Base-by-base conservation (phyloP, 768 basidiomycete genomes). In the Pleurotus tuber-regium region DNA sequence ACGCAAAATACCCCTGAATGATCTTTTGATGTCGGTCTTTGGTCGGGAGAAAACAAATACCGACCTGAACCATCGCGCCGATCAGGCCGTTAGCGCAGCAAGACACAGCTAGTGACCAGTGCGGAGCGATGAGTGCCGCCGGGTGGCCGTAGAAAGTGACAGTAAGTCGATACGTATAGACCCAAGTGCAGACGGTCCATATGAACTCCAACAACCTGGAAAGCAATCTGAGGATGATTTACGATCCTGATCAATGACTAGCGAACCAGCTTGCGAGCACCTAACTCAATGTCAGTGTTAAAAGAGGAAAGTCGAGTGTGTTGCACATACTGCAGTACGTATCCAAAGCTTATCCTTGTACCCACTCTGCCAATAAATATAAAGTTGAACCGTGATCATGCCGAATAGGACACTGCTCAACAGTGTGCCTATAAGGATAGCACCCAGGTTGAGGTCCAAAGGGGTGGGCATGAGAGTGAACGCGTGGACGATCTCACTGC, bases 81-180 rank as follows among this genome's bases (percentile, higher is more conserved):
- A 33, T 33, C n/a, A 33, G 10, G 10, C 10, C 31, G 2, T 33
- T 33, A 10, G 31, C 10, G 10, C 10, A 9, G 2, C 10, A 33
- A 2, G 31, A 33, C 10, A 33, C 31, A n/a, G 31, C 10, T 10
- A 33, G 31, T 9, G 12, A 39, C 50, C 50, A 51, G 7, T 42
- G n/a, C 4, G 14, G 5, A 10, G n/a, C 38, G 3, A 12, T 30
- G 11, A 51, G 26, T 3, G 23, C 28, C 4, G 24, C 28, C 14
- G 40, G 50, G 8, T 41, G 10, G 3, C 50, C 50, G 26, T 51
- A 51, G 39, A 51, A 51, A 18, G 50, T 51, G 39, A 51, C 50
- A 4, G 40, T 51, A 10, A 51, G n/a, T 5, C 50, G 50, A 12
- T 51, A 51, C 0, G 42, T 41, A n/a, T 51, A 51, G 4, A 41